Percentiles rank a stretch among this genome's conserved stretches.
These are phyloP conservation scores for Collybia nuda DNA, from an alignment of 768 basidiomycete genomes.

Conservation along the genomic window DNA sequence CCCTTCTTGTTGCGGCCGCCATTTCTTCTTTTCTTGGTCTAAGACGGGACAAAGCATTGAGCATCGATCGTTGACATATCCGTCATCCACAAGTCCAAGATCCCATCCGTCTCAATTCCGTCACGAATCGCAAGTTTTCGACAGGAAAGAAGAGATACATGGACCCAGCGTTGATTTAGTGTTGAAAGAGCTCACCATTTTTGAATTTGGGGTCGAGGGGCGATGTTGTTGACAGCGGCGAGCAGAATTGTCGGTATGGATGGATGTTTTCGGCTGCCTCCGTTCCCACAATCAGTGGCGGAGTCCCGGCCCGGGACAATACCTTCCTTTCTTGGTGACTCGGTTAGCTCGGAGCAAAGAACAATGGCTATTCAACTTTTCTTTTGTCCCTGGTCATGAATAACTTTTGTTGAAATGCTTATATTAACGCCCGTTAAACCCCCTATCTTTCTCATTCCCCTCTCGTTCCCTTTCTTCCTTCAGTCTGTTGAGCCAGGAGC, in stretches of 20 bases:
- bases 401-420: constrained; percentile 2
- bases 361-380: constrained; percentile 10
- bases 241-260: constrained; percentile 23
- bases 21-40: constrained; percentile 99
- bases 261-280: constrained; percentile 23
- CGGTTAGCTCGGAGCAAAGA: not conserved
- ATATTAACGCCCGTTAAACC: constrained; percentile 2
- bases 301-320: constrained; percentile 10
- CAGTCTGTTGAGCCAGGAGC: constrained; percentile 31
- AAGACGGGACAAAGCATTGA: constrained; percentile 15
- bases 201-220: constrained; percentile 34
- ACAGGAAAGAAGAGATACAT: constrained; percentile 1
- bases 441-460: not conserved
- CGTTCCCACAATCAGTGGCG: constrained; percentile 23
- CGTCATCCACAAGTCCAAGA: constrained; percentile 32
- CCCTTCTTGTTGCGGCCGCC: constrained; percentile 99
- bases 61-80: constrained; percentile 8
- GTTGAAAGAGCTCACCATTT: constrained; percentile 37
- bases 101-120: constrained; percentile 36
- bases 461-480: constrained; percentile 11
- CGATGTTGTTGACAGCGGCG: constrained; percentile 35
- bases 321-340: constrained; percentile 1
- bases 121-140: constrained; percentile 16
- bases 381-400: constrained; percentile 11
- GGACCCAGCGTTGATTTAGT: not conserved